These are phyloP conservation scores for Dichotomocladium elegans DNA, from an alignment of 371 early-diverging fungal genomes.

Conservation along the genomic window DNA sequence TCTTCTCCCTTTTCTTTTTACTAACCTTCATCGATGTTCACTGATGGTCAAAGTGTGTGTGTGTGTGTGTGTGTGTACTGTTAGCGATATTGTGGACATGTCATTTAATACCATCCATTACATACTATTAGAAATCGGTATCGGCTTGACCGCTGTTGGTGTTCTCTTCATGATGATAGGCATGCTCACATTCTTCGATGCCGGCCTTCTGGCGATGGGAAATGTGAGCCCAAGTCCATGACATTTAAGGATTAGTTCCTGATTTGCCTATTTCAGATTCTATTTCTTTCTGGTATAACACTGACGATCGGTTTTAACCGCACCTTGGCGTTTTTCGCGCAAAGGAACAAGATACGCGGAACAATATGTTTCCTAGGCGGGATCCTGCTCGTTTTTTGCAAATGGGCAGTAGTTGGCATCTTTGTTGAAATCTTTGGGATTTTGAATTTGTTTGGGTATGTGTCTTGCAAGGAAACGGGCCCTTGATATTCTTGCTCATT, in stretches of 20 bases:
- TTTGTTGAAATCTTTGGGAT: conserved; percentile 84
- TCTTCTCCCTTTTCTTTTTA: not conserved
- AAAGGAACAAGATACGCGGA: conserved; percentile 75
- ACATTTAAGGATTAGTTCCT: no score
- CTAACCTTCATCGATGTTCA: conserved; percentile 5
- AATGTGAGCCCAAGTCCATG: conserved; percentile 79
- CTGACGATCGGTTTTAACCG: conserved; percentile 79
- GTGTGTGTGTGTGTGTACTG: no score
- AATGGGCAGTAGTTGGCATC: conserved; percentile 81
- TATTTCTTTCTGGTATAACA: conserved; percentile 81
- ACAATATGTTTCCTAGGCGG: conserved; percentile 83
- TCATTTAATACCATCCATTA: not conserved
- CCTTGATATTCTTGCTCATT: not conserved
- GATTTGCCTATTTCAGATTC: conserved; percentile 62
- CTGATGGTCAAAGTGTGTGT: conserved; percentile 8
- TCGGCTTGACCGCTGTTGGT: conserved; percentile 88
- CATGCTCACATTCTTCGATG: conserved; percentile 84
- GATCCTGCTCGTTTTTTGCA: conserved; percentile 75
- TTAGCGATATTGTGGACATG: not conserved
- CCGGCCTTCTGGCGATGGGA: conserved; percentile 88
- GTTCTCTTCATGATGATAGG: conserved; percentile 84
- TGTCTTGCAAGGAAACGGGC: not conserved
- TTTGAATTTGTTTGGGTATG: conserved; percentile 88
- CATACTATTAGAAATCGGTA: conserved; percentile 76
- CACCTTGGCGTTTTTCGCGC: conserved; percentile 74